Percentiles rank a stretch among this genome's conserved stretches.
Conservation (phyloP, 2,329 filamentous ascomycete species). For the Arachnomyces sp. region DNA sequence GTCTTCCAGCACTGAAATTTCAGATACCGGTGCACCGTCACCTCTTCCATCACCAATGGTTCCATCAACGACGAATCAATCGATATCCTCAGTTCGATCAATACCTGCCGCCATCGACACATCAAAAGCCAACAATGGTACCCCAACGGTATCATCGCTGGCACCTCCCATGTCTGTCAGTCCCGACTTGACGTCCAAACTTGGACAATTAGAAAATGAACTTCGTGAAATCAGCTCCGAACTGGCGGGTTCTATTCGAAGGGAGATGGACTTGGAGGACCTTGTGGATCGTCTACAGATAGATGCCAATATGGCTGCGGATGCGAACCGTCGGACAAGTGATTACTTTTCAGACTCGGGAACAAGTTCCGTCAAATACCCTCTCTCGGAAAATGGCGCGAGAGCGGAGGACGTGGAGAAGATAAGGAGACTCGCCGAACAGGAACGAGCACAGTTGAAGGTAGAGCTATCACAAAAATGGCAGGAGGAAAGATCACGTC, state of each 20-base stretch:
- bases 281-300: constrained; percentile 78
- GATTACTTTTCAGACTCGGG: constrained; percentile 98
- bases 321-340: constrained; percentile 70
- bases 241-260: constrained; percentile 81
- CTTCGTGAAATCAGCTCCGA: constrained; percentile 87
- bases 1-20: constrained; percentile 56
- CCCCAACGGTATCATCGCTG: constrained; percentile 32
- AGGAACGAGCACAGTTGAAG: constrained; percentile 81
- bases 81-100: constrained; percentile 24
- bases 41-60: constrained; percentile 50
- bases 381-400: constrained; percentile 51
- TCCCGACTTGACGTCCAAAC: constrained; percentile 47
- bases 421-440: constrained; percentile 74
- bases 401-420: constrained; percentile 69
- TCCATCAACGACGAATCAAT: constrained; percentile 25
- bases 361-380: constrained; percentile 72
- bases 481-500: constrained; percentile 72
- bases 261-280: constrained; percentile 95
- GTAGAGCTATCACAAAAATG: constrained; percentile 78
- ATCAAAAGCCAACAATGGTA: constrained; percentile 42
- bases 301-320: constrained; percentile 54
- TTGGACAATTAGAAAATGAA: constrained; percentile 90
- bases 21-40: constrained; percentile 49
- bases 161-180: constrained; percentile 36
- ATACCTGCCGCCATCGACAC: constrained; percentile 46